Base-by-base conservation (phyloP, 2,329 filamentous ascomycete genomes). In the Geoglossum cookeanum region DNA sequence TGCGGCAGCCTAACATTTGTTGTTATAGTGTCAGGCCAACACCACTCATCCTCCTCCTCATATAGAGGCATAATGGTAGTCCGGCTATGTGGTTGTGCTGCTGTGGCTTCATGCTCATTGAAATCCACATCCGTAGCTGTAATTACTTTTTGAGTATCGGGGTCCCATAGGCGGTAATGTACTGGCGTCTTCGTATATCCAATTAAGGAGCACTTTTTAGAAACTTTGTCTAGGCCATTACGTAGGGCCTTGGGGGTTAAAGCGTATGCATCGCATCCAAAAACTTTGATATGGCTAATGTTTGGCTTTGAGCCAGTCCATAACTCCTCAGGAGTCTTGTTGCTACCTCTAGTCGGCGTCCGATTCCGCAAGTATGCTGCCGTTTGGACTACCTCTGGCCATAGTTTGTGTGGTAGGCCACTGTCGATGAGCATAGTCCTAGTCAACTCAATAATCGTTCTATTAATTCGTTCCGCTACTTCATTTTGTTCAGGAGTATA, bases 401-500 rank as follows among this genome's bases (percentile, higher is more conserved):
- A 62, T 6, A 60, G 56, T 0, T 9, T 3, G 2, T 44, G 48
- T 0, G 39, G 22, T 6, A 61, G 4, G 0, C 35, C 27, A 1
- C 1, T 1, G 22, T 22, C 22, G 1, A 22, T 22, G 1, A 22
- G 22, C 29, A 60, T 58, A 7, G 42, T 32, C 6, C 8, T 35
- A 27, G 57, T 15, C 35, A 6, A 7, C 3, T 32, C 42, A 1
- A 44, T 56, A 3, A 61, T 35, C 3, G 59, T 61, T 1, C 48
- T 1, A 1, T 59, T 61, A 32, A 60, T 60, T 0, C 60, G 7
- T 32, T 61, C 59, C 17, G 57, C 48, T 0, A 61, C 57, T 1
- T 55, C 59, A 56, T 60, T 61, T 29, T 59, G 57, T 30, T 60
- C 55, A 6, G 57, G 56, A 0, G 58, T 58, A 45, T 60, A 58